phyloP scores from a whole-genome alignment of 257 asterid genomes.

The Orobanche coerulescens region DNA sequence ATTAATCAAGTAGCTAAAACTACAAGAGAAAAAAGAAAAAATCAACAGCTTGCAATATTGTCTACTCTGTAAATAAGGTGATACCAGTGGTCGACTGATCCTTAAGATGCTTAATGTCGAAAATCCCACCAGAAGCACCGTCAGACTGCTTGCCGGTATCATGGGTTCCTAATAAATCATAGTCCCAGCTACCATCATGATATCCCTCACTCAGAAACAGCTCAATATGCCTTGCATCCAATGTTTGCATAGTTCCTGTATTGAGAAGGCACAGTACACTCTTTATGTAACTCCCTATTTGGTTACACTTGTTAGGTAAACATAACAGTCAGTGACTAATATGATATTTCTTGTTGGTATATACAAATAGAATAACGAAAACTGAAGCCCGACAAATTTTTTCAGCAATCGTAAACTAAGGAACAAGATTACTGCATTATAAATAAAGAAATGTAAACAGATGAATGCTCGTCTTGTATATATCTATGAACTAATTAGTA shows the following conservation, averaged over 20 bases:
- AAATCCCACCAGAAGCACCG: slow-evolving; percentile 76
- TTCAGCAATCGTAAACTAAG: neutral
- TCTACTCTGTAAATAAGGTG: neutral
- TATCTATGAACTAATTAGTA: too few species aligned
- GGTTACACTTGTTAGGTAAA: neutral
- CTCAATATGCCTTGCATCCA: slow-evolving; percentile 91
- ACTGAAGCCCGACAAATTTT: neutral
- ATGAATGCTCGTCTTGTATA: too few species aligned
- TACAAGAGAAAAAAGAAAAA: neutral
- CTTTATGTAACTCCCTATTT: slow-evolving; percentile 1
- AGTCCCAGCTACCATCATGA: slow-evolving; percentile 73
- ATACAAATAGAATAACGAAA: neutral
- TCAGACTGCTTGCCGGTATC: slow-evolving; percentile 47
- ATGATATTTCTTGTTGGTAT: neutral
- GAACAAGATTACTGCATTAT: neutral
- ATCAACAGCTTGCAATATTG: neutral
- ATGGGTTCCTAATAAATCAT: slow-evolving; percentile 51
- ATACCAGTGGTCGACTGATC: slow-evolving; percentile 67
- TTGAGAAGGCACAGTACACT: neutral
- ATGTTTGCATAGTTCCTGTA: slow-evolving; percentile 93
- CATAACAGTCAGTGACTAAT: neutral
- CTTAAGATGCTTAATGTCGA: slow-evolving; percentile 66
- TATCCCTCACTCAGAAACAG: slow-evolving; percentile 65
- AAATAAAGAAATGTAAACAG: neutral
- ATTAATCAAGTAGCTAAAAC: neutral